Percentiles rank a stretch among this genome's conserved stretches.
Evolutionary conservation across 495 filamentous ascomycete genomes (phyloP).

Genomic region (Aspergillus kassunensis): DNA sequence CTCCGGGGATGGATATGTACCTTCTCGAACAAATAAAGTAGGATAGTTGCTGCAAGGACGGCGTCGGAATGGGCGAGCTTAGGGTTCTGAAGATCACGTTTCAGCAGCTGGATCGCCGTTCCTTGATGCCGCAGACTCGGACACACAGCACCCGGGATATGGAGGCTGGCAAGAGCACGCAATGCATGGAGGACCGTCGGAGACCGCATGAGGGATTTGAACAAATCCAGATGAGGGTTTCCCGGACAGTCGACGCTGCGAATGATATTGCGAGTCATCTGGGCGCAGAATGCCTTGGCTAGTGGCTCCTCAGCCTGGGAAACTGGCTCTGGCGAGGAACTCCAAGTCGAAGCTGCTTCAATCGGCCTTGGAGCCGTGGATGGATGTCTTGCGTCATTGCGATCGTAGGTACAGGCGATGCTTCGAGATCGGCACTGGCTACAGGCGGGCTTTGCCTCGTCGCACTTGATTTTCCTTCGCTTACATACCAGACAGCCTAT

Average conservation of each 20-base stretch:
- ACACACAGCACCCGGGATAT: too few relatives aligned
- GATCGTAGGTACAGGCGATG: background rate
- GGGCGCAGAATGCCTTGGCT: background rate
- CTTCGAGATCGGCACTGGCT: background rate
- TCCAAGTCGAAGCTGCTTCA: background rate
- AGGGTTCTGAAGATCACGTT: background rate
- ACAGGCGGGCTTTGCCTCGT: background rate
- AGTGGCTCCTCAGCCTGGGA: background rate
- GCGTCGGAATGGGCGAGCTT: background rate
- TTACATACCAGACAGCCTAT: background rate
- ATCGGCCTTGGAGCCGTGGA: background rate
- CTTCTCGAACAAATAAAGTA: background rate
- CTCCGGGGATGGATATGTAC: background rate
- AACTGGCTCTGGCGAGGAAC: background rate
- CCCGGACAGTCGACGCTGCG: background rate
- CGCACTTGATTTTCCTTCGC: background rate
- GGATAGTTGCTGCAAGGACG: background rate
- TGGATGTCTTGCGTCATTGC: background rate
- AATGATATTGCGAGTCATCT: background rate
- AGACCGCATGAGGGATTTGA: background rate
- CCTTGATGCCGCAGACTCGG: background rate
- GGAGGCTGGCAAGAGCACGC: background rate
- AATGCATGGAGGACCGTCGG: background rate
- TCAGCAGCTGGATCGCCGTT: background rate
- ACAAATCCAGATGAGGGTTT: background rate